These are phyloP conservation scores for Pulicaria dysenterica DNA, from an alignment of 129 eudicot species.

Conservation along the genomic window DNA sequence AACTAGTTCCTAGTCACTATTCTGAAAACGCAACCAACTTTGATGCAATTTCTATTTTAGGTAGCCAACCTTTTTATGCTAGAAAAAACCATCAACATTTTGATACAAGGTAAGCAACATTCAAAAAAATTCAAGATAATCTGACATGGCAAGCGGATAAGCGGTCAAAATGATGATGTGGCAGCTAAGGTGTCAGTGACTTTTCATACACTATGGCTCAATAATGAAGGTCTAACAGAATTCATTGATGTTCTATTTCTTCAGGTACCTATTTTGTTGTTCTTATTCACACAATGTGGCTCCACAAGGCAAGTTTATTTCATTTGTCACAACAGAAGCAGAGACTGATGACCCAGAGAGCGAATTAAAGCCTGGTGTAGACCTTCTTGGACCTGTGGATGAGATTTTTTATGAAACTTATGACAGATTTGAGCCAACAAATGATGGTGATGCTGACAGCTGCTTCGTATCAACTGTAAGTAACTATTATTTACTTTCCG, in stretches of 20 bases:
- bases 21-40: background rate
- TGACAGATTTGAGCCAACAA: constrained; percentile 78
- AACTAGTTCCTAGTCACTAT: background rate
- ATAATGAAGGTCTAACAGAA: background rate
- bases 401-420: constrained; percentile 84
- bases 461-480: constrained; percentile 87
- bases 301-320: constrained; percentile 83
- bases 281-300: constrained; percentile 93
- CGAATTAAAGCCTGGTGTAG: constrained; percentile 88
- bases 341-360: constrained; percentile 83
- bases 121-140: background rate
- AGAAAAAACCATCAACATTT: background rate
- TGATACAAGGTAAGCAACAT: background rate
- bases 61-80: background rate
- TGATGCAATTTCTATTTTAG: background rate
- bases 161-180: background rate
- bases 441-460: constrained; percentile 52
- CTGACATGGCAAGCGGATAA: background rate
- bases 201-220: background rate
- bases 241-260: constrained; percentile 8
- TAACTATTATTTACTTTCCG: background rate
- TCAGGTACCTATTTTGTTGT: constrained; percentile 92
- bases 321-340: constrained; percentile 91
- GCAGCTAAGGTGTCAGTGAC: too few species aligned
- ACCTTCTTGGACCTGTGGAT: constrained; percentile 85